Evolutionary conservation across 106 monocot genomes (phyloP), one percentile per base, ranked within the genome.

Genomic region (Dioscorea dumetorum): DNA sequence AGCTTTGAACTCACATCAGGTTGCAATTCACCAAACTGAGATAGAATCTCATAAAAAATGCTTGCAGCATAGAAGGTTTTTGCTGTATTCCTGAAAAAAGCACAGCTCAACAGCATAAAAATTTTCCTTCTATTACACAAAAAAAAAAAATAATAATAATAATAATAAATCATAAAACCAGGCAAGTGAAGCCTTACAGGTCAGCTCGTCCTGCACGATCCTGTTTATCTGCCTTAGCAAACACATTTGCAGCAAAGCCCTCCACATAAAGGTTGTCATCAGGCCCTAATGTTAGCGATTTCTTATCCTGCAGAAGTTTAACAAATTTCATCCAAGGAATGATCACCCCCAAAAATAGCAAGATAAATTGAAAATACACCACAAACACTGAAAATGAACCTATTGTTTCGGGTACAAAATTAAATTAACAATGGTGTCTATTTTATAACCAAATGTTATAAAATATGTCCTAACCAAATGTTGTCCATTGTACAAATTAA

Each of bases 51-150:
- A 82, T 81, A 94, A 73, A 95, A 95, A 62, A 95, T 91, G 67
- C 82, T 85, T 28, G 95, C 88, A 66, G 95, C 95, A 79, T 91
- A 95, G 73, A 95, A 95, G 14, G 86, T 95, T 72, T 95, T 95
- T 58, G 95, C 95, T 73, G 95, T 95, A 77, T 86, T 81, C 78
- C 94, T 94, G 83, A 60, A 70, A 73, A 48, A 81, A 17, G 22
- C 22, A 78, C 20, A 18, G 19, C 20, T 32, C 3, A 4, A 64
- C 58, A 19, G 22, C 57, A 69, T 50, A 69, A 13, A 35, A 62
- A 49, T 11, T 64, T 58, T 12, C 61, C 19, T 35, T 49, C 21
- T 60, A 14, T 41, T 41, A 41, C 6, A 41, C 41, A 41, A 41
- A 41, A 41, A 34, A 34, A 4, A 4, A 34, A 34, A 34, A 4